Percentiles rank a stretch among this genome's conserved stretches.
Conservation (phyloP, 306 rosid genomes). For the Quercus bicolor region DNA sequence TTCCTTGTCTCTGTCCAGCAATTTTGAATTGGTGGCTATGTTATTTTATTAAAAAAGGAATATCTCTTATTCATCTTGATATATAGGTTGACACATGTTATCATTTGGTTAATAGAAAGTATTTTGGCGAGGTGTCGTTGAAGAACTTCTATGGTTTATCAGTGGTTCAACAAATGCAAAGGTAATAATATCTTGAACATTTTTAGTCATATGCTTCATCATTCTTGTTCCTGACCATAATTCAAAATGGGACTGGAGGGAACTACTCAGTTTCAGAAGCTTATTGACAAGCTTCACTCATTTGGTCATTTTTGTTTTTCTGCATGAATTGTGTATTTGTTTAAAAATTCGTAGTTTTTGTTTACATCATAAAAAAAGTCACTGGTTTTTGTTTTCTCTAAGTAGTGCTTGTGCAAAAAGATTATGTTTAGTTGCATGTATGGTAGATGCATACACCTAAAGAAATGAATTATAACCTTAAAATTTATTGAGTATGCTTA, state of each 20-base stretch:
- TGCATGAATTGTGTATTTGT: neutral
- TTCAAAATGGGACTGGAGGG: neutral
- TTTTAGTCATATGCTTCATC: slow-evolving; percentile 1
- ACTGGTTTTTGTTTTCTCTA: neutral
- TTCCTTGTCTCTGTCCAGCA: slow-evolving; percentile 6
- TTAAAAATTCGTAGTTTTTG: neutral
- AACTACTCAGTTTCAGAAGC: neutral
- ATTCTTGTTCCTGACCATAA: neutral
- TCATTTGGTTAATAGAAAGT: slow-evolving; percentile 68
- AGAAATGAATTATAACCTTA: neutral
- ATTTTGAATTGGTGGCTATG: neutral
- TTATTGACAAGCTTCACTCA: neutral
- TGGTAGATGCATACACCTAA: too few species aligned
- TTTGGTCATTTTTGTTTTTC: neutral
- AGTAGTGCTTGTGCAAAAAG: neutral
- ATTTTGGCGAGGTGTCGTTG: slow-evolving; percentile 98
- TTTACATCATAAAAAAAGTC: neutral
- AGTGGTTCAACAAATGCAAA: slow-evolving; percentile 97
- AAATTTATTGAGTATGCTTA: neutral
- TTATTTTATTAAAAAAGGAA: slow-evolving; percentile 13
- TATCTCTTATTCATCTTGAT: slow-evolving; percentile 8
- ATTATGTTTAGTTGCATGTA: neutral
- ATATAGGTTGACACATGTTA: slow-evolving; percentile 32
- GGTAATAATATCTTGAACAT: slow-evolving; percentile 38
- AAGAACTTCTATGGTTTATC: slow-evolving; percentile 97